phyloP scores from a whole-genome alignment of 2,329 filamentous ascomycete genomes.

The Graphiopsis chlorocephala region DNA sequence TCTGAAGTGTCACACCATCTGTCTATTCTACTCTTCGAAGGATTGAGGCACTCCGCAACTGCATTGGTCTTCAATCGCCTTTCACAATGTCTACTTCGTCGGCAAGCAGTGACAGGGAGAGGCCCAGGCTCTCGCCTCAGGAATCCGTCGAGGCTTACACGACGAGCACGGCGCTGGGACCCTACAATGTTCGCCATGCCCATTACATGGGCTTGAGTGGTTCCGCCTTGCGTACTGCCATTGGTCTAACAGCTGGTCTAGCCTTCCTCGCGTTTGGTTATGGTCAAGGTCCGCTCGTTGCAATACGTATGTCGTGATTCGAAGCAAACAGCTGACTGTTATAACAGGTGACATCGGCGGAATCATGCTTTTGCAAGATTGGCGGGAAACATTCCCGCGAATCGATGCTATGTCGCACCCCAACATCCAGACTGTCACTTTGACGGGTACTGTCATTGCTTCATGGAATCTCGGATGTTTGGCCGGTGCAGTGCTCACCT shows the following conservation, averaged over 20 bases:
- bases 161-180: neutral
- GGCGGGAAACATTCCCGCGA: constrained; percentile 40
- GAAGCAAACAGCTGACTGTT: neutral
- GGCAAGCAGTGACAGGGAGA: neutral
- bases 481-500: constrained; percentile 11
- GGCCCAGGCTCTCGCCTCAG: constrained; percentile 1
- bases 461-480: constrained; percentile 16
- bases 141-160: neutral
- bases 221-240: constrained; percentile 20
- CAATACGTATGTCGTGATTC: neutral
- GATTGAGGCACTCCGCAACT: neutral
- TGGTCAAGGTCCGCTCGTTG: constrained; percentile 2
- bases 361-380: constrained; percentile 61
- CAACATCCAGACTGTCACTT: constrained; percentile 34
- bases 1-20: neutral
- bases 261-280: constrained; percentile 22
- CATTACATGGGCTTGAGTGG: constrained; percentile 24
- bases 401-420: constrained; percentile 40
- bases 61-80: neutral
- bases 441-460: constrained; percentile 40
- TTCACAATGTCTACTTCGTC: neutral
- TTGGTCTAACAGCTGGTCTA: constrained; percentile 23
- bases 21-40: neutral
- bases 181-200: constrained; percentile 14
- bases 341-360: constrained; percentile 34